Conservation (phyloP, 208 protist genomes). For the Wallacemonas rigidus region DNA sequence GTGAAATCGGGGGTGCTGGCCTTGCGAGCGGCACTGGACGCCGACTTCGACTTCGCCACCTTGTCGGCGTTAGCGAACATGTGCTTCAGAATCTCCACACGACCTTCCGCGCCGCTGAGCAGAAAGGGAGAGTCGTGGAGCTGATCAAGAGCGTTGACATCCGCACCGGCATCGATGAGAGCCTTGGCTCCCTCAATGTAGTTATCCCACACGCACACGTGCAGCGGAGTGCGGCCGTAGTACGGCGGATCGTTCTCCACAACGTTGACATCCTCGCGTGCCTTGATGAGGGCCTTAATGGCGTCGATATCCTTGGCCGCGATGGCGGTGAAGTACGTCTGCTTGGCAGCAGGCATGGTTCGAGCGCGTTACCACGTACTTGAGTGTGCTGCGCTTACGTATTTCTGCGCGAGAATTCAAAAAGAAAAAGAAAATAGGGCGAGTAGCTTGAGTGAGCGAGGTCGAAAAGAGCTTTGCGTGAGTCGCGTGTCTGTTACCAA, state of each 20-base stretch:
- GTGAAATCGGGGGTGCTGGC: constrained; percentile 46
- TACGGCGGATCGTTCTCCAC: constrained; percentile 21
- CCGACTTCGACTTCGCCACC: constrained; percentile 23
- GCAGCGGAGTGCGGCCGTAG: constrained; percentile 51
- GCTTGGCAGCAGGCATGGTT: constrained; percentile 10
- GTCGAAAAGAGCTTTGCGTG: neutral
- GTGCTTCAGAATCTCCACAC: constrained; percentile 46
- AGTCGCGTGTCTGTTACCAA: neutral
- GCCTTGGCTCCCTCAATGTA: constrained; percentile 42
- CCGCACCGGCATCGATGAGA: constrained; percentile 46
- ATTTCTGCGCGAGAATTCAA: neutral
- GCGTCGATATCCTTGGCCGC: constrained; percentile 24
- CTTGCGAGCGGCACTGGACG: constrained; percentile 22
- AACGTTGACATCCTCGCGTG: constrained; percentile 39
- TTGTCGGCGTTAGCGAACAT: constrained; percentile 37
- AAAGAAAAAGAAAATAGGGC: neutral
- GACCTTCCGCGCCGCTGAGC: constrained; percentile 44
- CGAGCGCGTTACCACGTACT: too few relatives aligned
- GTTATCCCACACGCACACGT: constrained; percentile 57
- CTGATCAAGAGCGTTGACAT: constrained; percentile 56
- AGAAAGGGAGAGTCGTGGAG: constrained; percentile 64
- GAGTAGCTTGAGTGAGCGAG: neutral
- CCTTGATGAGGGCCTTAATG: constrained; percentile 34
- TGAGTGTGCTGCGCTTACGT: neutral
- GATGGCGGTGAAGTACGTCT: constrained; percentile 42